Conservation (phyloP, 2,329 filamentous ascomycete species). For the Phaeosphaeria sp. region DNA sequence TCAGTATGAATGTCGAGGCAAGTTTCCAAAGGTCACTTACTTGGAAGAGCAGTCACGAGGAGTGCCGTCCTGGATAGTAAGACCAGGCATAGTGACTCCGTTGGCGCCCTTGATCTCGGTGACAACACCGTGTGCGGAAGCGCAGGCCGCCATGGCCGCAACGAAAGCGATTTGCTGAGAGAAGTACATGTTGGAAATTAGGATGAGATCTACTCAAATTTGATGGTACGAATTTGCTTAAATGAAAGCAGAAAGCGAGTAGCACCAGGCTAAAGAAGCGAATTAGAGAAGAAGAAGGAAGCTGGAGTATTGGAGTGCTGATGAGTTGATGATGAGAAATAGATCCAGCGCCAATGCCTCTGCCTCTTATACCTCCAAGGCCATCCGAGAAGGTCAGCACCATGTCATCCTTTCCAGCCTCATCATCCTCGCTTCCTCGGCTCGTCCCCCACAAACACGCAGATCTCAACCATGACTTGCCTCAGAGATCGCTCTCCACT, state of each 20-base stretch:
- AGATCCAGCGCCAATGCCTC: slow-evolving; percentile 2
- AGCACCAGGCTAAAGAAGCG: slow-evolving; percentile 29
- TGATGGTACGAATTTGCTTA: slow-evolving; percentile 1
- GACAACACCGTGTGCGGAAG: slow-evolving; percentile 66
- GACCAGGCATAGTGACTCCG: slow-evolving; percentile 67
- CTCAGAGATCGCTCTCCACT: slow-evolving; percentile 21
- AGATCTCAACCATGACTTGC: slow-evolving; percentile 18
- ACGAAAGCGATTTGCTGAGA: slow-evolving; percentile 32
- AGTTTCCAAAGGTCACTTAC: slow-evolving; percentile 17
- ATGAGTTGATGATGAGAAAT: slow-evolving; percentile 20
- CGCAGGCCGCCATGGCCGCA: slow-evolving; percentile 46
- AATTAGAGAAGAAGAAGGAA: slow-evolving; percentile 10
- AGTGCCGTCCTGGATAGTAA: slow-evolving; percentile 69
- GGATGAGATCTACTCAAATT: slow-evolving; percentile 26
- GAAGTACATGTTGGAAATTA: slow-evolving; percentile 34
- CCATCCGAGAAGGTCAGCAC: slow-evolving; percentile 3
- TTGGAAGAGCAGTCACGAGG: slow-evolving; percentile 69
- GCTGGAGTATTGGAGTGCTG: slow-evolving; percentile 15
- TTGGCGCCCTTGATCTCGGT: slow-evolving; percentile 66
- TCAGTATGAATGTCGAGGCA: slow-evolving; percentile 14
- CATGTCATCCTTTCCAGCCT: neutral
- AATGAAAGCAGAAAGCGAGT: slow-evolving; percentile 13
- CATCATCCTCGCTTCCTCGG: slow-evolving; percentile 11
- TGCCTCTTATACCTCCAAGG: slow-evolving; percentile 25
- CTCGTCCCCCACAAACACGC: neutral